Conservation (phyloP, 2,329 filamentous ascomycete genomes). For the Neonectria hederae region DNA sequence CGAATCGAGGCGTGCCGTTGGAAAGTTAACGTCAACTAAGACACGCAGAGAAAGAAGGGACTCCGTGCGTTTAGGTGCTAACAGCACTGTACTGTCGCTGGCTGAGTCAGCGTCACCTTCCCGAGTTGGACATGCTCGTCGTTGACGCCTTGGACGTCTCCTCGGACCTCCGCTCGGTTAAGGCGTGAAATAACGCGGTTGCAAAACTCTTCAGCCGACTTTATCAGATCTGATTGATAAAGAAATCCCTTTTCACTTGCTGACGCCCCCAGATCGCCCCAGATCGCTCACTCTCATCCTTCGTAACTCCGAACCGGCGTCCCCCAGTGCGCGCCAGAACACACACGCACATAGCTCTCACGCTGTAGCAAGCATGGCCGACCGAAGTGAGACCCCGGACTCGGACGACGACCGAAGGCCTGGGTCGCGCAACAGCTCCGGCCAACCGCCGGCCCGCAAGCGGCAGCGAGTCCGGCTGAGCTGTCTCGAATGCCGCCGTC, state of each 20-base stretch:
- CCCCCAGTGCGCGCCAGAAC: conserved; percentile 31
- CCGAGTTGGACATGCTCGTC: not conserved
- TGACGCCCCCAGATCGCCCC: conserved; percentile 40
- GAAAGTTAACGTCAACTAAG: not conserved
- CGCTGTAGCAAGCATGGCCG: conserved; percentile 41
- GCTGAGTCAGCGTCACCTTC: conserved; percentile 8
- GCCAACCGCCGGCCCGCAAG: conserved; percentile 59
- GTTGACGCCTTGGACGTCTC: not conserved
- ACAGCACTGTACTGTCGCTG: not conserved
- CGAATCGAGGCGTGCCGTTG: too few species aligned
- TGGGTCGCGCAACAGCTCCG: conserved; percentile 43
- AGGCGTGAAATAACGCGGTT: conserved; percentile 22
- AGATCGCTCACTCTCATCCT: conserved; percentile 35
- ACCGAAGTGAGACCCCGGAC: conserved; percentile 53
- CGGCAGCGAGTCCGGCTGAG: conserved; percentile 68
- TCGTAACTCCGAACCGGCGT: conserved; percentile 49
- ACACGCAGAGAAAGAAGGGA: not conserved
- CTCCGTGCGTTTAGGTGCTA: not conserved
- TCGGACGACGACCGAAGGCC: conserved; percentile 46
- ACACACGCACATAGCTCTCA: not conserved
- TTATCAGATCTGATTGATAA: conserved; percentile 57
- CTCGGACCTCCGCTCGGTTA: conserved; percentile 49
- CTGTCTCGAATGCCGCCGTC: conserved; percentile 68
- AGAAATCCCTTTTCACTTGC: conserved; percentile 43
- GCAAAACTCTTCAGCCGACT: conserved; percentile 40